These are phyloP conservation scores for Chlamydomonas asymmetrica DNA, from an alignment of 139 green algal species.

Conservation along the genomic window DNA sequence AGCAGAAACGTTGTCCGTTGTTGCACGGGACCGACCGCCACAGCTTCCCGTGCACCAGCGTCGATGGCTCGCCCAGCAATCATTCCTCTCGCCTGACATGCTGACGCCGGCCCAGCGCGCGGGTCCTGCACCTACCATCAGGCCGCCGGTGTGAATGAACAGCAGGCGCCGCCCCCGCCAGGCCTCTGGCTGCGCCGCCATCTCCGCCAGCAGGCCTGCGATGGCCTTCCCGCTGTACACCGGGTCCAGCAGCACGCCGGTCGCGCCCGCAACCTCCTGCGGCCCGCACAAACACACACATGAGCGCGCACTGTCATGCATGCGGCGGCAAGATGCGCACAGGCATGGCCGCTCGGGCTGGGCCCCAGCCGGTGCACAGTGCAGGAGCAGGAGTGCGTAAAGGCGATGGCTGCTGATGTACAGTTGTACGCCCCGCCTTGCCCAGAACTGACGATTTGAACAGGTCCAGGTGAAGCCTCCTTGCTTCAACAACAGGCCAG, in stretches of 20 bases:
- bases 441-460: no score
- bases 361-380: no score
- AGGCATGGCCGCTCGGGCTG: no score
- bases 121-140: conserved; percentile 57
- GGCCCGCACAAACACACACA: conserved; percentile 50
- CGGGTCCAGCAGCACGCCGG: conserved; percentile 87
- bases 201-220: conserved; percentile 68
- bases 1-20: not conserved
- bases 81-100: not conserved
- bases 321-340: no score
- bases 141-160: conserved; percentile 89
- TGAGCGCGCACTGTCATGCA: no score
- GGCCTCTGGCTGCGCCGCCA: conserved; percentile 60
- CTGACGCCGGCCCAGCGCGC: not conserved
- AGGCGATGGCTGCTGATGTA: no score
- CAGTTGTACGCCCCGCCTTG: no score
- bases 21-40: not conserved
- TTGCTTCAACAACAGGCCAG: no score
- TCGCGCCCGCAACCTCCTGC: conserved; percentile 61
- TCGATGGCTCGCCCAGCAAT: no score
- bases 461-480: no score
- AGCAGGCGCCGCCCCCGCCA: conserved; percentile 78
- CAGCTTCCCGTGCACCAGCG: not conserved
- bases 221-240: conserved; percentile 94
- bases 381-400: no score